Percentiles rank a stretch among this genome's conserved stretches.
phyloP scores from a whole-genome alignment of 441 rosid genomes.

The Pelargonium citronellum region DNA sequence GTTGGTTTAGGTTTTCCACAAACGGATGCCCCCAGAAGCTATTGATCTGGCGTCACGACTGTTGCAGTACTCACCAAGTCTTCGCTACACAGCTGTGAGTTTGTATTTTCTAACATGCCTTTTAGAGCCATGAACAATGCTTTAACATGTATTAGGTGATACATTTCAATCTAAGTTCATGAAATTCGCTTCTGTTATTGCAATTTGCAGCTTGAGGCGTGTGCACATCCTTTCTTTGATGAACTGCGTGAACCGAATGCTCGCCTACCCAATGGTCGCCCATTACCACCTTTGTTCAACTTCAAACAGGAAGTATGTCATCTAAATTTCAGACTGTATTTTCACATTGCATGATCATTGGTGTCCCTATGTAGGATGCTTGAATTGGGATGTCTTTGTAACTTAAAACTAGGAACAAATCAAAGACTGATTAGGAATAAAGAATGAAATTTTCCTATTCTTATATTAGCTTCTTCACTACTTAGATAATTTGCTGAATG shows the following conservation, averaged over 20 bases:
- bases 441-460: no score
- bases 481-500: no score
- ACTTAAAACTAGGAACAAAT: no score
- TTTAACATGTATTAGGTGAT: neutral
- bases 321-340: neutral
- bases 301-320: constrained; percentile 61
- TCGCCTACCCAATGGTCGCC: constrained; percentile 56
- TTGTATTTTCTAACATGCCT: constrained; percentile 1
- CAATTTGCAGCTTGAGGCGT: constrained; percentile 69
- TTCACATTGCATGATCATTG: neutral
- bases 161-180: neutral
- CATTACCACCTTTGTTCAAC: constrained; percentile 60
- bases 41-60: constrained; percentile 67
- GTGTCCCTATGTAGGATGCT: neutral
- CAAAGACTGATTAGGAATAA: no score
- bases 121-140: neutral
- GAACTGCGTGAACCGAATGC: constrained; percentile 63
- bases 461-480: no score
- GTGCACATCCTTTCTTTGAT: constrained; percentile 67
- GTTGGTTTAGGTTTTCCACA: constrained; percentile 48
- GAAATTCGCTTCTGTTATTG: constrained; percentile 2
- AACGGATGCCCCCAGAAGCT: constrained; percentile 75
- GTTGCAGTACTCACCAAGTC: constrained; percentile 65
- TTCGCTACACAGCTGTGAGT: constrained; percentile 65
- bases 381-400: neutral